Evolutionary conservation across 495 filamentous ascomycete species (phyloP).

Genomic region (Parathielavia appendiculata): DNA sequence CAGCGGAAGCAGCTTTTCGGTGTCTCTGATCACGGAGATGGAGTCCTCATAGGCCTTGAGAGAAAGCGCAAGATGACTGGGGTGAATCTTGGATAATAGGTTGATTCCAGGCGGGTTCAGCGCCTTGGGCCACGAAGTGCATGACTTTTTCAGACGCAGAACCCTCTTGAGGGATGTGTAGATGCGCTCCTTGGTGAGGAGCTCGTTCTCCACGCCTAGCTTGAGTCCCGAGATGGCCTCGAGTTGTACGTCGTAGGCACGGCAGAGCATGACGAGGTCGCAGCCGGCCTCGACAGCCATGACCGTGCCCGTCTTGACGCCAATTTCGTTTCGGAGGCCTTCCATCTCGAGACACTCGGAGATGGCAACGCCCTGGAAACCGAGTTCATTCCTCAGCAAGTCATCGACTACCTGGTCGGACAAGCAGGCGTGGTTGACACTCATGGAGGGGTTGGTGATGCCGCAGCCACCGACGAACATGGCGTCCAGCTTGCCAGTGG

Average conservation of each 20-base stretch:
- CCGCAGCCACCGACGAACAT: conserved; percentile 93
- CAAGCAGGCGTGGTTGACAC: conserved; percentile 87
- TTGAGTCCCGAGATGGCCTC: conserved; percentile 83
- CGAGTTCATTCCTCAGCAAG: conserved; percentile 70
- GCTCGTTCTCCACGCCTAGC: conserved; percentile 76
- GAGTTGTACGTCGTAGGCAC: conserved; percentile 77
- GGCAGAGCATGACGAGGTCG: conserved; percentile 77
- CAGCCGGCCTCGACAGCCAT: conserved; percentile 94
- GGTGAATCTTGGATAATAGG: conserved; percentile 69
- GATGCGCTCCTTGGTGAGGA: conserved; percentile 70
- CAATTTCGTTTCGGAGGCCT: conserved; percentile 81
- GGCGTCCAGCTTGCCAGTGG: conserved; percentile 69
- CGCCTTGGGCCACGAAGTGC: conserved; percentile 78
- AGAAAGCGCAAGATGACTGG: conserved; percentile 70
- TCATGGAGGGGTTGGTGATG: conserved; percentile 78
- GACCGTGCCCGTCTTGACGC: conserved; percentile 84
- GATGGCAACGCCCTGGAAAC: conserved; percentile 85
- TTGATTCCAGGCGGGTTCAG: conserved; percentile 70
- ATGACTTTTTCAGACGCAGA: conserved; percentile 67
- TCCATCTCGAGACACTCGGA: conserved; percentile 97
- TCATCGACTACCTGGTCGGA: conserved; percentile 88
- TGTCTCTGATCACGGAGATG: conserved; percentile 81
- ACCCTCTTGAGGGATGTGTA: conserved; percentile 68
- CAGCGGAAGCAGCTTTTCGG: conserved; percentile 69
- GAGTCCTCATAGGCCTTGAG: conserved; percentile 78